Percentiles rank a stretch among this genome's conserved stretches.
Evolutionary conservation across 768 basidiomycete genomes (phyloP).

Genomic region (Chlorophyllum brunneum): DNA sequence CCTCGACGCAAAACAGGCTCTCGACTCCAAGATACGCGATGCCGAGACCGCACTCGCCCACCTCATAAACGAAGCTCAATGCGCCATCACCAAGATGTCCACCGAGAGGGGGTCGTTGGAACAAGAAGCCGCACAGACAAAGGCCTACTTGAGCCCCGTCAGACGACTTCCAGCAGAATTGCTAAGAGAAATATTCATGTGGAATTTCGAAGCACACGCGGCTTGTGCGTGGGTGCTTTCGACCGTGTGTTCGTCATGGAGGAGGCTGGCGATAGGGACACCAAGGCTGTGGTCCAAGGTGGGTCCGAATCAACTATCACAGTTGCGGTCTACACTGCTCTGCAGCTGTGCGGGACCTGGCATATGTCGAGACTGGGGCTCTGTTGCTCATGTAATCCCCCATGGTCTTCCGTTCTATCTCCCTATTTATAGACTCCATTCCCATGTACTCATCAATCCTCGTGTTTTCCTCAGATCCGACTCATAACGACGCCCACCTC

Average conservation of each 20-base stretch:
- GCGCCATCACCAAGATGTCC: constrained; percentile 51
- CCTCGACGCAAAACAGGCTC: constrained; percentile 25
- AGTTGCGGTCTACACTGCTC: constrained; percentile 16
- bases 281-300: constrained; percentile 79
- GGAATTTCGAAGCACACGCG: constrained; percentile 66
- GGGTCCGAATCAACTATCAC: constrained; percentile 20
- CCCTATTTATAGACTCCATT: not conserved
- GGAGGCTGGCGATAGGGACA: constrained; percentile 58
- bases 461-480: constrained; percentile 50
- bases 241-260: constrained; percentile 65
- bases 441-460: not conserved
- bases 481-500: constrained; percentile 65
- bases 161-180: constrained; percentile 68
- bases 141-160: constrained; percentile 72
- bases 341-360: too few relatives aligned
- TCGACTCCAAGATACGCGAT: constrained; percentile 44
- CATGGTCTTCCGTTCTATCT: not conserved
- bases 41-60: constrained; percentile 56
- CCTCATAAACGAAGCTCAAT: constrained; percentile 51
- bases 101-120: constrained; percentile 45
- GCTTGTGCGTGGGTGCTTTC: constrained; percentile 75
- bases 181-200: constrained; percentile 68
- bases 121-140: constrained; percentile 41
- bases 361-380: not conserved
- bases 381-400: constrained; percentile 9